Percentiles rank a stretch among this genome's conserved stretches.
Conservation (phyloP, 164 flowering plant genomes). For the Akebia trifoliata region DNA sequence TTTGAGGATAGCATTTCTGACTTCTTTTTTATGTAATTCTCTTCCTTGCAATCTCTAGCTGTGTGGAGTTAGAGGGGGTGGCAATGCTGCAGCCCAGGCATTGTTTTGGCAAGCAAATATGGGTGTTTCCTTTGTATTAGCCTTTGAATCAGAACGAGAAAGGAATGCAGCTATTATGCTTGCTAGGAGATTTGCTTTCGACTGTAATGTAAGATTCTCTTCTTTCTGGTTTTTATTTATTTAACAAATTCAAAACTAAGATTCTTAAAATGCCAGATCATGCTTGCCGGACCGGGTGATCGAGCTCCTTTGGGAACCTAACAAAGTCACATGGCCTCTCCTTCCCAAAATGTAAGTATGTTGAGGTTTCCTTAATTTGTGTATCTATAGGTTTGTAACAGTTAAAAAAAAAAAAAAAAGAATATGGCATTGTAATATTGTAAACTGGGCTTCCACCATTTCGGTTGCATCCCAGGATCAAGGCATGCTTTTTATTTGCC, state of each 20-base stretch:
- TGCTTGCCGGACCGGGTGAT: conserved; percentile 81
- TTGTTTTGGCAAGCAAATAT: conserved; percentile 85
- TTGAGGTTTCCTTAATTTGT: conserved; percentile 12
- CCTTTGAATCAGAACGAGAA: conserved; percentile 86
- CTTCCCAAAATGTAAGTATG: conserved; percentile 31
- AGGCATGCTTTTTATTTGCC: conserved; percentile 50
- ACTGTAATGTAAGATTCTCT: conserved; percentile 71
- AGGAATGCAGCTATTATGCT: conserved; percentile 91
- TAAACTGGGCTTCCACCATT: conserved; percentile 15
- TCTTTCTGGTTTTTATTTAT: background rate
- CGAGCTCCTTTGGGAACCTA: conserved; percentile 36
- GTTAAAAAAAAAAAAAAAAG: background rate
- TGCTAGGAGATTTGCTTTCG: conserved; percentile 81
- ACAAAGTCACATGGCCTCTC: conserved; percentile 7
- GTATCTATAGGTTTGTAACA: conserved; percentile 29
- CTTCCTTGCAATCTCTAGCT: conserved; percentile 57
- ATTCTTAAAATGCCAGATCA: conserved; percentile 39
- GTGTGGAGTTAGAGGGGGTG: conserved; percentile 95
- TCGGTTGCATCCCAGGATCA: conserved; percentile 19
- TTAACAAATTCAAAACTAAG: background rate
- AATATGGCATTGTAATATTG: conserved; percentile 10
- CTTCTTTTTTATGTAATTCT: no score
- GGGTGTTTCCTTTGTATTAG: conserved; percentile 71
- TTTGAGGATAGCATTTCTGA: no score
- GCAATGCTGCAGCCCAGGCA: conserved; percentile 88